Evolutionary conservation across 371 early-diverging fungal species (phyloP).

Genomic region (Actinomortierella wolfii): DNA sequence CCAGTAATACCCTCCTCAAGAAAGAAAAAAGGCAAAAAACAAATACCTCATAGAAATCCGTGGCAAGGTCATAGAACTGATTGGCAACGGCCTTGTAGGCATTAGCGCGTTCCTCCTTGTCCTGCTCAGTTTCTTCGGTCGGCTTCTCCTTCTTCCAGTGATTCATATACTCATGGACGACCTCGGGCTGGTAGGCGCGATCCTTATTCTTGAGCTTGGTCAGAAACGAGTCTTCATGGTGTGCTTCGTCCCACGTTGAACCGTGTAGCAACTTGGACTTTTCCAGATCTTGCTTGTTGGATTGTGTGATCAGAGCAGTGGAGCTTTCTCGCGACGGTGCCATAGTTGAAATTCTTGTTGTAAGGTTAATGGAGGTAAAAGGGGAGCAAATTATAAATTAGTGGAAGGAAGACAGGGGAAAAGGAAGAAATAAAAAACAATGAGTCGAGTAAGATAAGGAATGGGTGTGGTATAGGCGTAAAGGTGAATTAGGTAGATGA

Average conservation of each 20-base stretch:
- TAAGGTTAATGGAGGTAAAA: too few relatives aligned
- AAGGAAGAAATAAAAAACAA: too few relatives aligned
- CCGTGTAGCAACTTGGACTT: conserved; percentile 27
- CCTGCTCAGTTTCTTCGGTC: conserved; percentile 25
- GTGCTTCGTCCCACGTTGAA: conserved; percentile 7
- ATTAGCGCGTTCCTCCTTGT: conserved; percentile 51
- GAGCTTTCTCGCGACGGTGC: conserved; percentile 10
- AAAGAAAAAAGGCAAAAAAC: background rate
- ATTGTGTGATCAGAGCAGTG: conserved; percentile 10
- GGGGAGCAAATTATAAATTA: too few relatives aligned
- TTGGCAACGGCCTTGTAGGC: conserved; percentile 77
- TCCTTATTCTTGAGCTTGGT: conserved; percentile 52
- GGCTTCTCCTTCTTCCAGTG: conserved; percentile 62
- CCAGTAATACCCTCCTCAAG: too few relatives aligned
- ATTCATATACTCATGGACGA: conserved; percentile 63
- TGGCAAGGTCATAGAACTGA: conserved; percentile 82
- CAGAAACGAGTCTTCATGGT: conserved; percentile 23
- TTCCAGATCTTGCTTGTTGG: conserved; percentile 24
- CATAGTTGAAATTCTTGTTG: too few relatives aligned
- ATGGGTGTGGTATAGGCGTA: background rate
- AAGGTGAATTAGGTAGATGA: conserved; percentile 5
- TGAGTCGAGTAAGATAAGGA: too few relatives aligned
- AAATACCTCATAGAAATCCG: conserved; percentile 82
- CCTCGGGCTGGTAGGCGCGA: conserved; percentile 54
- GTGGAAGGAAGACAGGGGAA: too few relatives aligned